Percentiles rank a stretch among this genome's conserved stretches.
These are phyloP conservation scores for Rosa multiflora DNA, from an alignment of 306 rosid genomes.

Conservation along the genomic window DNA sequence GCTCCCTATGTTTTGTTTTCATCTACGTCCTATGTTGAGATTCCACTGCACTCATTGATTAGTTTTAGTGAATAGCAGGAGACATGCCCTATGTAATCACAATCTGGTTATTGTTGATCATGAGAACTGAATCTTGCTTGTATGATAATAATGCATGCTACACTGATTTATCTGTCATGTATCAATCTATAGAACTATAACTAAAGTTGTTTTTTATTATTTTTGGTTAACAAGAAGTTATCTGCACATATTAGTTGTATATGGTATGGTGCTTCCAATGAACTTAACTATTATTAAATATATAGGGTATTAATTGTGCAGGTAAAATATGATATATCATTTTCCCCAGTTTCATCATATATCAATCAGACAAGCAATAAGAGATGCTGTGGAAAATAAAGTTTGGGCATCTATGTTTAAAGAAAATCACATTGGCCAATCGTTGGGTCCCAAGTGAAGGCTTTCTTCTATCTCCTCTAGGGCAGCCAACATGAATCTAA, in stretches of 20 bases:
- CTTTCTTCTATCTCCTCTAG: too few relatives aligned
- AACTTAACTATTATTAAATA: background rate
- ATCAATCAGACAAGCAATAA: too few relatives aligned
- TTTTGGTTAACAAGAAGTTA: background rate
- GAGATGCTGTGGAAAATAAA: too few relatives aligned
- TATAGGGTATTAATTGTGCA: background rate
- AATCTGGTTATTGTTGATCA: background rate
- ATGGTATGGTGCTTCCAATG: background rate
- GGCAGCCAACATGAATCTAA: too few relatives aligned
- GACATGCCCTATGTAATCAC: background rate
- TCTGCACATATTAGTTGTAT: background rate
- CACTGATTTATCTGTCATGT: background rate
- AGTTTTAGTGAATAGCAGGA: conserved; percentile 17
- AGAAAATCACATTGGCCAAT: too few relatives aligned
- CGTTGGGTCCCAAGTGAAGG: too few relatives aligned
- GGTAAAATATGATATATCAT: too few relatives aligned
- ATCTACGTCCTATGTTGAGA: conserved; percentile 23
- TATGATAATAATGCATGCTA: background rate
- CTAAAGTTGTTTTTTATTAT: background rate
- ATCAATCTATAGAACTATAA: conserved; percentile 1
- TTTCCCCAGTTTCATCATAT: too few relatives aligned
- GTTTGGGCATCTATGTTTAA: too few relatives aligned
- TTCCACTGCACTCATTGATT: conserved; percentile 21
- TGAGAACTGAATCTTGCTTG: conserved; percentile 7
- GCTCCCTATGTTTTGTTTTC: conserved; percentile 23